Percentiles rank a stretch among this genome's conserved stretches.
phyloP scores from a whole-genome alignment of 345 rosid genomes.

The Passiflora organensis region DNA sequence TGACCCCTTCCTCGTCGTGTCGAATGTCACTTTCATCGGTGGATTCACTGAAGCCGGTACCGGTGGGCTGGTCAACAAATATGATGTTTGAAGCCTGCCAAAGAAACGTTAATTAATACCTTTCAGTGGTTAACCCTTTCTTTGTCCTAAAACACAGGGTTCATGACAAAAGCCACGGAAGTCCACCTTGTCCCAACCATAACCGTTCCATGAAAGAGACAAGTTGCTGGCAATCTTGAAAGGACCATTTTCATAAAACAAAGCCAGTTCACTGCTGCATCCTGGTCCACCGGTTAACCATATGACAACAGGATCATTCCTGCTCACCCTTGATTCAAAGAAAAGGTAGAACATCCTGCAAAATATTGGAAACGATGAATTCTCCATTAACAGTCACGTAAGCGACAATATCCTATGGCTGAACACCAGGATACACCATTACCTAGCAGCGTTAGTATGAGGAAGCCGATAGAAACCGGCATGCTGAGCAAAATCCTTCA shows the following conservation, averaged over 20 bases:
- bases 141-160: background rate
- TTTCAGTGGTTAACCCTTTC: too few species aligned
- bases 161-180: background rate
- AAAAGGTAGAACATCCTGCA: conserved; percentile 78
- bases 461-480: conserved; percentile 80
- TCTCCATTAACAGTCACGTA: too few species aligned
- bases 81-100: conserved; percentile 68
- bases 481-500: conserved; percentile 63
- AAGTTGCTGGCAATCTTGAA: conserved; percentile 48
- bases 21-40: conserved; percentile 46
- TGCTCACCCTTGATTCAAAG: conserved; percentile 61
- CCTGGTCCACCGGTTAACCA: conserved; percentile 98
- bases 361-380: too few species aligned
- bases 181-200: conserved; percentile 89
- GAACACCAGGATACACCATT: too few species aligned
- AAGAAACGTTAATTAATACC: too few species aligned
- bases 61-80: conserved; percentile 81
- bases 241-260: conserved; percentile 95
- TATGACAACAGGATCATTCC: conserved; percentile 67
- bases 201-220: conserved; percentile 75
- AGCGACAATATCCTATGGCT: too few species aligned
- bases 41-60: conserved; percentile 85
- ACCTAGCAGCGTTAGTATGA: conserved; percentile 68
- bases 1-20: conserved; percentile 61
- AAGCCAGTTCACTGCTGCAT: conserved; percentile 76